Evolutionary conservation across 2,329 filamentous ascomycete genomes (phyloP), one percentile per base, ranked within the genome.

Genomic region (Moelleriella libera): DNA sequence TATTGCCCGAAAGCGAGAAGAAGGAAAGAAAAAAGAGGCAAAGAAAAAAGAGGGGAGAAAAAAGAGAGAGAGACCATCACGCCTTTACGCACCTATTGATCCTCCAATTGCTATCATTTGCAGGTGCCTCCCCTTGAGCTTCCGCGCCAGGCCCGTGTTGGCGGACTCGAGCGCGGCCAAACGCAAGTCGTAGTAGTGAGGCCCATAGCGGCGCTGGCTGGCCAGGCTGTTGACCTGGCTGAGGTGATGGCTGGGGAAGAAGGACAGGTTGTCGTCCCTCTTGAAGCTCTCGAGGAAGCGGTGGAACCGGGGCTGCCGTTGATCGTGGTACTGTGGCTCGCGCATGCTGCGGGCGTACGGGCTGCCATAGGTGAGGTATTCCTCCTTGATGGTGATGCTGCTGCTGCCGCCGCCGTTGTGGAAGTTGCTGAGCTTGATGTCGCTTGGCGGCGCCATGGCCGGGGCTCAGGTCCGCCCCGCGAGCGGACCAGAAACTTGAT

Each of bases 81-180:
- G 8, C 3, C 10, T 14, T 29, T n/a, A 30, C 63, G 41, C 68
- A 78, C 85, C 85, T 57, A 95, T 95, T 9, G 85, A 90, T 42
- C 89, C 89, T 56, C 88, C 88, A 55, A 96, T 94, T 11, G 90
- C 90, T 71, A 96, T 96, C 90, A 96, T 96, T 69, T 96, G 89
- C 60, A 96, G 62, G 69, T 97, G 90, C 44, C 88, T 75, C 21
- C 82, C 80, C 66, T 94, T 92, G 55, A 94, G 67, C 62, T 80
- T 82, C 58, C 88, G 75, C 45, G 84, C 79, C 45, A 97, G 72
- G 6, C 83, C 80, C 43, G 85, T 83, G 53, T 82, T 75, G 4
- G 86, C 84, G 2, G 87, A 89, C 59, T 88, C 82, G 53, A 87
- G 67, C 59, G 86, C 75, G 44, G 76, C 79, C 55, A 67, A 64